Base-by-base conservation (phyloP, 768 basidiomycete species). In the Epithele typhae region DNA sequence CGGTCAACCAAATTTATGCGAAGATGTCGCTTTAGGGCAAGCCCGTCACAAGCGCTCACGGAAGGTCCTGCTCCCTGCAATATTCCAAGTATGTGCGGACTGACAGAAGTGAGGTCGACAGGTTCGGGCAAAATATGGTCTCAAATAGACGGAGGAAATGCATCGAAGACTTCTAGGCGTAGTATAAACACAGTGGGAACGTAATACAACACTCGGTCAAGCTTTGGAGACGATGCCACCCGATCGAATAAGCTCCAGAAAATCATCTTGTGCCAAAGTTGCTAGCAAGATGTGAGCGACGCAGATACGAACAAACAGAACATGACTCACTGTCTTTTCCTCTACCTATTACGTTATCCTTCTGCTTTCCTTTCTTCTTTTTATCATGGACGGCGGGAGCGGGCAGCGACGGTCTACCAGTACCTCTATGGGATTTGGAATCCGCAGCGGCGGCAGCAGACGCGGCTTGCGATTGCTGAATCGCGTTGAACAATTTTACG, bases 401-500 rank as follows among this genome's bases (percentile, higher is more conserved):
- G 30, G 84, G 76, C 40, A 91, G 61, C 0, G 81, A 77, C 25
- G 87, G 79, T 57, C 86, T 91, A 21, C 88, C 87, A 18, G 78
- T 74, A 4, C 89, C 88, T 56, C 84, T 74, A 24, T 73, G 62
- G 10, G 74, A 68, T 66, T 86, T 87, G 45, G 73, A 59, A 47
- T 79, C 76, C 58, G 81, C 81, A 19, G 72, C 75, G 10, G 75
- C 74, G 5, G 64, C 72, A 9, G 73, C 62, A 1, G 77, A 70
- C 11, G 73, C 75, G 22, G 74, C 68, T 57, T 92, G 90, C 17
- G 87, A 83, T 53, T 88, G 86, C 52, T 92, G 90, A 40, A 92
- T 87, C 4, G 77, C 81, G 56, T 92, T 92, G 70, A 92, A 92
- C 14, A 92, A 69, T 59, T 86, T 81, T n/a, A 92, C 88, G 37